Conservation (phyloP, 371 early-diverging fungal genomes). For the Apophysomyces elegans region DNA sequence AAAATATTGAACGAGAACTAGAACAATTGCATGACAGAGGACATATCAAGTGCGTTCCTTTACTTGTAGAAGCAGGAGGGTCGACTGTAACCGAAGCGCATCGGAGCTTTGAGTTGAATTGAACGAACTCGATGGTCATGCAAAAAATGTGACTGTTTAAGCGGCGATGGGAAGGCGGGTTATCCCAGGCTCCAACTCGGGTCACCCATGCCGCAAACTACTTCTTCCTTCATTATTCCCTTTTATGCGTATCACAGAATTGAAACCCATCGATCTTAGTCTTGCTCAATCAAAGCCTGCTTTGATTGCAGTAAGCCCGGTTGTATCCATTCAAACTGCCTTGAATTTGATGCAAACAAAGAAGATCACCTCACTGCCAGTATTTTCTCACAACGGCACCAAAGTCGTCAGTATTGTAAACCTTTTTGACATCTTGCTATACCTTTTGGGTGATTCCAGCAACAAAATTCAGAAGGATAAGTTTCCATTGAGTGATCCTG, state of each 20-base stretch:
- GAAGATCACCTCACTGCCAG: conserved; percentile 61
- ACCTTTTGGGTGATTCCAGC: conserved; percentile 35
- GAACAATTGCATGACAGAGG: too few relatives aligned
- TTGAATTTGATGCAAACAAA: conserved; percentile 46
- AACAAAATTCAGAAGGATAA: conserved; percentile 44
- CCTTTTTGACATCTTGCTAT: conserved; percentile 57
- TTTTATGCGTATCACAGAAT: conserved; percentile 26
- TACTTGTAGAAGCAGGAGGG: too few relatives aligned
- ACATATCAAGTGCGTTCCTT: too few relatives aligned
- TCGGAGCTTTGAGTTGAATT: too few relatives aligned
- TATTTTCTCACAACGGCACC: conserved; percentile 58
- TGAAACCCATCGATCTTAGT: conserved; percentile 40
- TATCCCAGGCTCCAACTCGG: background rate
- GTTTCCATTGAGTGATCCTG: conserved; percentile 41
- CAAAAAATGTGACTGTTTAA: too few relatives aligned
- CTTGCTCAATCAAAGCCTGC: conserved; percentile 40
- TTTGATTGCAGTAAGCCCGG: conserved; percentile 56
- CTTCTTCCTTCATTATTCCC: conserved; percentile 1
- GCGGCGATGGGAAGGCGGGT: too few relatives aligned
- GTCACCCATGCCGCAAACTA: background rate
- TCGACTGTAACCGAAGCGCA: too few relatives aligned
- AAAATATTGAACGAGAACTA: too few relatives aligned
- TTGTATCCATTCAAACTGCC: conserved; percentile 52
- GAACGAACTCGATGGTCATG: too few relatives aligned
- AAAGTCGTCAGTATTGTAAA: conserved; percentile 61